Evolutionary conservation across 2,329 filamentous ascomycete genomes (phyloP), one percentile per base, ranked within the genome.

Genomic region (Colletotrichum euphorbiae): DNA sequence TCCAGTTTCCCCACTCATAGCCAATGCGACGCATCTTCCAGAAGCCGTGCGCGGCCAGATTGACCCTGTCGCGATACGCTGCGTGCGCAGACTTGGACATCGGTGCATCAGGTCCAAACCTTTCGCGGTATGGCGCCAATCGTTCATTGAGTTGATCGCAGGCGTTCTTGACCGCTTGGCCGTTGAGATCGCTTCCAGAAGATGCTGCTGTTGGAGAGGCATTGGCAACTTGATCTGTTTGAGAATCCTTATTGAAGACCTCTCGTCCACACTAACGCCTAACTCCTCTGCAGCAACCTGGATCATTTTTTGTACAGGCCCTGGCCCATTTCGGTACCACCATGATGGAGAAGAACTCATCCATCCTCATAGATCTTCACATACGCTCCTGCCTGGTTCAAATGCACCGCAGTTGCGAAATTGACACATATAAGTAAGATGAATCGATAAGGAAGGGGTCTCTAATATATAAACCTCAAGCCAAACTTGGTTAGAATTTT

Each of bases 261-360:
- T 54, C 51, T n/a, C n/a, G 12, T 54, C 50, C 5, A 54, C 50
- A 38, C 31, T 54, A 9, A 54, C 50, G 9, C 50, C 31, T 8
- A 54, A 28, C 33, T 54, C 51, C 11, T 54, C 51, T 6, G 51
- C 51, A 0, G n/a, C 28, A 54, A 40, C 51, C 21, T 54, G 51
- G 3, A 31, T 31, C 51, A 40, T 54, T 11, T 54, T 54, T 11
- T 54, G 17, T 54, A 54, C 7, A 40, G 31, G 5, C 51, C 51
- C 12, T 54, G 51, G 17, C 51, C 51, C 51, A 54, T 54, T n/a
- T 54, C 51, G n/a, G 51, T 54, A n/a, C 51, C 51, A 6, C 51
- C 51, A 15, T 38, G 31, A 17, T 54, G 51, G n/a, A 54, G 33
- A 3, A 54, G 51, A 6, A 54, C 51, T 12, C 33, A 54, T 5